Evolutionary conservation across 2,329 filamentous ascomycete species (phyloP).

Genomic region (Hirsutella rhossiliensis): DNA sequence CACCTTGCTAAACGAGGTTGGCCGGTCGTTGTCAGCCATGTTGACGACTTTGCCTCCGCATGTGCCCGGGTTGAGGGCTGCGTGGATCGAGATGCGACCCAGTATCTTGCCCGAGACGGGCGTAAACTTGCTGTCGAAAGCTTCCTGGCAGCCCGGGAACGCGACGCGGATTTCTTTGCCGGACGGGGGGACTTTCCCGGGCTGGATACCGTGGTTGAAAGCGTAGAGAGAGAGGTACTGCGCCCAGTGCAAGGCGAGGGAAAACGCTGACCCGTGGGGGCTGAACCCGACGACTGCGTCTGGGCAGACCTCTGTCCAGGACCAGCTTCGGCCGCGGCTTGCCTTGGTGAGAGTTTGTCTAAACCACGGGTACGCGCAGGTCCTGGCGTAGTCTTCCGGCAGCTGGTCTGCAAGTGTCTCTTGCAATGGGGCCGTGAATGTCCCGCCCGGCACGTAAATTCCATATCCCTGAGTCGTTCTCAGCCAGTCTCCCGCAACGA

Average conservation of each 20-base stretch:
- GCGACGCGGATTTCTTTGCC: slow-evolving; percentile 8
- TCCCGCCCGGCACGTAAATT: slow-evolving; percentile 21
- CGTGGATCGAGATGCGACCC: slow-evolving; percentile 17
- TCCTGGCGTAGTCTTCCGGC: slow-evolving; percentile 18
- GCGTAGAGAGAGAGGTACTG: slow-evolving; percentile 25
- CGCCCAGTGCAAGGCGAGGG: slow-evolving; percentile 25
- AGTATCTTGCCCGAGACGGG: slow-evolving; percentile 18
- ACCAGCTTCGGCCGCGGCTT: slow-evolving; percentile 17
- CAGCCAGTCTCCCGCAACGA: not conserved
- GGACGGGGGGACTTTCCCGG: not conserved
- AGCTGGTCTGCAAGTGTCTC: slow-evolving; percentile 20
- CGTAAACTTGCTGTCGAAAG: slow-evolving; percentile 14
- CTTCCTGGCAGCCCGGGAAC: slow-evolving; percentile 17
- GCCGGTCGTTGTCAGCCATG: slow-evolving; percentile 14
- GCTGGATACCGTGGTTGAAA: slow-evolving; percentile 11
- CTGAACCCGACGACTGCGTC: slow-evolving; percentile 26
- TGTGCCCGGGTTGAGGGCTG: slow-evolving; percentile 12
- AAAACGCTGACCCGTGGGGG: slow-evolving; percentile 23
- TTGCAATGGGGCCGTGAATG: slow-evolving; percentile 17
- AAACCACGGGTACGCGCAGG: slow-evolving; percentile 21
- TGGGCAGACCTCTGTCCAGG: slow-evolving; percentile 25
- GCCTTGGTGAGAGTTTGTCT: slow-evolving; percentile 17
- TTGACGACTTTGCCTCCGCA: slow-evolving; percentile 21
- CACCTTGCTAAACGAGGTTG: slow-evolving; percentile 14
- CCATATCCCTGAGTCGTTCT: slow-evolving; percentile 19